phyloP scores from a whole-genome alignment of 495 filamentous ascomycete genomes.

The Gamarada debralockiae region DNA sequence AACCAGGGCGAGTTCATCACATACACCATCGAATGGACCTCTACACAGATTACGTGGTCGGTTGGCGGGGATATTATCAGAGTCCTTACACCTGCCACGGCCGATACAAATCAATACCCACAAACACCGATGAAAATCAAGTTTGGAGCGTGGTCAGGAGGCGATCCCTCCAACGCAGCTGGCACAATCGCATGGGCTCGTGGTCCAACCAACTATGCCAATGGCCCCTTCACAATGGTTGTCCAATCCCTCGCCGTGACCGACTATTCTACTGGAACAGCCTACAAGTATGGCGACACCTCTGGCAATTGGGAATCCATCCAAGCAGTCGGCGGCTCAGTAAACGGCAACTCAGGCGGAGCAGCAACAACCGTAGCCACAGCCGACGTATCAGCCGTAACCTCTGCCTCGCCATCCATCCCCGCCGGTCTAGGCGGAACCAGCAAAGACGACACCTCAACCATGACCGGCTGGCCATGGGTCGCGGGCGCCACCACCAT shows the following conservation, averaged over 20 bases:
- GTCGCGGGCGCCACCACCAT: conserved; percentile 36
- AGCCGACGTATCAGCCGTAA: conserved; percentile 17
- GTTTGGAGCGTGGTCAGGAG: conserved; percentile 71
- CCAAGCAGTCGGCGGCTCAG: conserved; percentile 59
- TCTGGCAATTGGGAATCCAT: conserved; percentile 70
- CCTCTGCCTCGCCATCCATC: conserved; percentile 23
- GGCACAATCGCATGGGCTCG: conserved; percentile 75
- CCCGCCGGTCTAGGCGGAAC: conserved; percentile 23
- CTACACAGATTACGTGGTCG: conserved; percentile 63
- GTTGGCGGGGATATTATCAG: conserved; percentile 60
- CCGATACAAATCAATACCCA: conserved; percentile 55
- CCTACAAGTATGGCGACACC: conserved; percentile 66
- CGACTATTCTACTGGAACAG: conserved; percentile 80
- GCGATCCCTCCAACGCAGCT: conserved; percentile 56
- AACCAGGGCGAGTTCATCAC: conserved; percentile 63
- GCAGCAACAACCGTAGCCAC: conserved; percentile 15
- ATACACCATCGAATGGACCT: conserved; percentile 72
- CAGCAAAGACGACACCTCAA: conserved; percentile 11
- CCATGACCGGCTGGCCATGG: conserved; percentile 53
- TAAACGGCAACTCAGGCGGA: conserved; percentile 38
- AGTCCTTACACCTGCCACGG: conserved; percentile 52
- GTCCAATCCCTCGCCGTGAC: conserved; percentile 65
- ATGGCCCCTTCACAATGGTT: conserved; percentile 76
- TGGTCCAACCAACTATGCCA: conserved; percentile 61
- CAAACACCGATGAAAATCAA: conserved; percentile 73